Evolutionary conservation across 2,329 filamentous ascomycete genomes (phyloP).

Genomic region (Chaetomium strumarium): DNA sequence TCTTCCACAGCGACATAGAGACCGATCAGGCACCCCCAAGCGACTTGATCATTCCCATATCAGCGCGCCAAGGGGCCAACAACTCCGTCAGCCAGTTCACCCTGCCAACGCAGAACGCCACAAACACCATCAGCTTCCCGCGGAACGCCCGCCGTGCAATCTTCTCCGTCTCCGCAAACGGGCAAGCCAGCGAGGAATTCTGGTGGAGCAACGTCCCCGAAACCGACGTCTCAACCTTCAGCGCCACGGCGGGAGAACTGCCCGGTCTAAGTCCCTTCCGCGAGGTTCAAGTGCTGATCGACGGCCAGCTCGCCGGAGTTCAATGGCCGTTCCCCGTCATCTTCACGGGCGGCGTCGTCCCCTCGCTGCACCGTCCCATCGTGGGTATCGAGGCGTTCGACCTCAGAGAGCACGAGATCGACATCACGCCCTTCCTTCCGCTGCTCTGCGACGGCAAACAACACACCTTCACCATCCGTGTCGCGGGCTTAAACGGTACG

Average conservation of each 20-base stretch:
- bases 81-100: conserved; percentile 60
- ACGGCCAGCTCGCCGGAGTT: conserved; percentile 65
- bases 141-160: conserved; percentile 62
- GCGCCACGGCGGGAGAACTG: conserved; percentile 47
- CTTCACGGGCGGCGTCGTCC: conserved; percentile 75
- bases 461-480: conserved; percentile 63
- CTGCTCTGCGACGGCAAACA: conserved; percentile 57
- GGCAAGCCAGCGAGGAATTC: conserved; percentile 72
- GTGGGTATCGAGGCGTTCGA: conserved; percentile 77
- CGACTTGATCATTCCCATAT: conserved; percentile 63
- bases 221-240: conserved; percentile 54
- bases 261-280: conserved; percentile 68
- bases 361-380: conserved; percentile 70
- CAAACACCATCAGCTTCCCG: conserved; percentile 56
- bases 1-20: conserved; percentile 49
- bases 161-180: conserved; percentile 70
- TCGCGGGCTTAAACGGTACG: conserved; percentile 55
- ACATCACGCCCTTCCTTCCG: conserved; percentile 71
- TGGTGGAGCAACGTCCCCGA: conserved; percentile 77
- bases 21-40: conserved; percentile 43
- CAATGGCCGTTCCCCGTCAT: conserved; percentile 78
- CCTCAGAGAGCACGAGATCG: conserved; percentile 72
- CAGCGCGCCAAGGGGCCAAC: conserved; percentile 43
- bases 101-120: conserved; percentile 57
- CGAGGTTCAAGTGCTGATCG: conserved; percentile 71